Percentiles rank a stretch among this genome's conserved stretches.
These are phyloP conservation scores for Acacia concinna DNA, from an alignment of 331 rosid species.

Conservation along the genomic window DNA sequence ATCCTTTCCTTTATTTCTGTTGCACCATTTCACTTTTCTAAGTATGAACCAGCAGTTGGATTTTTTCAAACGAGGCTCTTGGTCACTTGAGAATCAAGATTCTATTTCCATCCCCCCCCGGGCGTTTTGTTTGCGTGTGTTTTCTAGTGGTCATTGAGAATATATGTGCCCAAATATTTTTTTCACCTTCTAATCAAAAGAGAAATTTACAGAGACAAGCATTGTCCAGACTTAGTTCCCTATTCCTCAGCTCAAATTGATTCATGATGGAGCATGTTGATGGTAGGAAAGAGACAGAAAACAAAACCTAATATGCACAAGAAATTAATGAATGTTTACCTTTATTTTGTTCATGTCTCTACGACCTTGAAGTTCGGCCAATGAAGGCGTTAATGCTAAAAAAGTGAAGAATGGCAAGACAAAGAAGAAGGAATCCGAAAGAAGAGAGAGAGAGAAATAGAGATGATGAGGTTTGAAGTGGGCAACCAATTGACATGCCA, in stretches of 20 bases:
- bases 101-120: not conserved
- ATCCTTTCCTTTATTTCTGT: not conserved
- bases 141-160: not conserved
- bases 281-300: not conserved
- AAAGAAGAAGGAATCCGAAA: slow-evolving; percentile 27
- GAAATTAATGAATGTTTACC: too few species aligned
- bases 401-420: slow-evolving; percentile 25
- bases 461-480: too few species aligned
- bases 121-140: not conserved
- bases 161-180: not conserved
- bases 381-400: slow-evolving; percentile 19
- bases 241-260: not conserved
- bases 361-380: slow-evolving; percentile 32
- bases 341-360: slow-evolving; percentile 74
- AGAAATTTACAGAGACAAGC: too few species aligned
- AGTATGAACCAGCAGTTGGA: not conserved
- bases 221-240: too few species aligned
- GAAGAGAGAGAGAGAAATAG: too few species aligned
- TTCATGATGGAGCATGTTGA: not conserved
- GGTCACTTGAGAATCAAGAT: not conserved
- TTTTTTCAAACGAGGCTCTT: not conserved
- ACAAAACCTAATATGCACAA: not conserved
- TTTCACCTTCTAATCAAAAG: too few species aligned
- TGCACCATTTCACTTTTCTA: not conserved
- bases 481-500: too few species aligned